Conservation (phyloP, 2,329 filamentous ascomycete species). For the Dothistroma pini region DNA sequence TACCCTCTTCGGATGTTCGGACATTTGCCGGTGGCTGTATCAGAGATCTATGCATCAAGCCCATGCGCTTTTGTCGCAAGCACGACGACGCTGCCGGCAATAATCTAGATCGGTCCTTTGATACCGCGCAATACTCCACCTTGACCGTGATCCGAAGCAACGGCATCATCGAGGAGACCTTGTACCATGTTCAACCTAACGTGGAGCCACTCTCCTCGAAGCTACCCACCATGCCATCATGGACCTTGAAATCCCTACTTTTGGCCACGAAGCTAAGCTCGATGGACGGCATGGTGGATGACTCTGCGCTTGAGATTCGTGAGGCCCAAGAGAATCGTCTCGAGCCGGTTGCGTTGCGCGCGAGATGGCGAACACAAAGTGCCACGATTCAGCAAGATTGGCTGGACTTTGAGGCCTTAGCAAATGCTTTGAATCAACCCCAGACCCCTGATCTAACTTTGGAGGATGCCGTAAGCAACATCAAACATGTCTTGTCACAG, state of each 20-base stretch:
- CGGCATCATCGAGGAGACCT: not conserved
- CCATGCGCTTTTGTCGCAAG: not conserved
- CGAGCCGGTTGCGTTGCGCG: not conserved
- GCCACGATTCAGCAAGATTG: not conserved
- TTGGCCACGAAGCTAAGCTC: not conserved
- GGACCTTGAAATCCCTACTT: not conserved
- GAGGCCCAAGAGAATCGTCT: not conserved
- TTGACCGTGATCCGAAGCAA: not conserved
- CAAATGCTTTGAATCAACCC: not conserved
- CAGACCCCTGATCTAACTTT: not conserved
- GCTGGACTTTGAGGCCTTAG: not conserved
- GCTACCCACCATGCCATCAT: not conserved
- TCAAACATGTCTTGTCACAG: not conserved
- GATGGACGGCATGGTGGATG: not conserved
- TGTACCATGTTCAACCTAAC: not conserved
- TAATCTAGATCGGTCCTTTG: not conserved
- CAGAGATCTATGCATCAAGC: not conserved
- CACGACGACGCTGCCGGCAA: not conserved
- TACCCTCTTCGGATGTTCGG: not conserved
- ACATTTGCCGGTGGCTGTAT: not conserved
- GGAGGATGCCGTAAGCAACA: not conserved
- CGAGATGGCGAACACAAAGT: not conserved
- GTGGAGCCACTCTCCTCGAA: not conserved
- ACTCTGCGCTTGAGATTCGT: not conserved
- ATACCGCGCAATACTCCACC: not conserved